Base-by-base conservation (phyloP, 305 asterid genomes). In the Solanum hybrid region DNA sequence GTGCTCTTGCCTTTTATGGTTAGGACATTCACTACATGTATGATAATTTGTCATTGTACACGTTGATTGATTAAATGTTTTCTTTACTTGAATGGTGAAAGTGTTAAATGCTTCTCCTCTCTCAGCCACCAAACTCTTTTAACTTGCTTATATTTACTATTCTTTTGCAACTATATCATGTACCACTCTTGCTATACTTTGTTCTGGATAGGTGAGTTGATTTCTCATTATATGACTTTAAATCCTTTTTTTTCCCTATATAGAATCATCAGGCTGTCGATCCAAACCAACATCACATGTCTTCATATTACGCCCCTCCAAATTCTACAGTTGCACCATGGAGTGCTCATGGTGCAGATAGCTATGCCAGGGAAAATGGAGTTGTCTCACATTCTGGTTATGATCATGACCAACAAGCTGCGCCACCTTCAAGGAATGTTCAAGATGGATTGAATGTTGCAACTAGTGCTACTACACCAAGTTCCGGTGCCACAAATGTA, bases 291-390 rank as follows among this genome's bases (percentile, higher is more conserved):
- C 93, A 90, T 89, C 94, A 92, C 34, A 36, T 95, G 83, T 83
- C 95, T n/a, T 90, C 97, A 51, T 94, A 94, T 93, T 93, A 94
- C 79, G 87, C 92, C 88, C 91, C 98, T 89, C 92, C 95, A 89
- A 92, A 92, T 89, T 89, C 95, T 92, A 94, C 93, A 42, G 95
- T 91, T 88, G 94, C 91, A 86, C 90, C 97, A 75, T 95, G 98
- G 99, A 86, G 92, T 91, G 88, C 92, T 31, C 95, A 90, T 84
- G 94, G 90, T 91, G 94, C 93, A 88, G 93, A 90, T 91, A 92
- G 92, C 89, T 93, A 90, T 91, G 87, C 89, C 89, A 94, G 91
- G 92, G 98, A 95, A 93, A 97, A 95, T 94, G 98, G 95, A 89
- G 67, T 86, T 92, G 90, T 92, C 89, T 91, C 96, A 61, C 93